Conservation (phyloP, 2,329 filamentous ascomycete species). For the Dactylella cylindrospora region DNA sequence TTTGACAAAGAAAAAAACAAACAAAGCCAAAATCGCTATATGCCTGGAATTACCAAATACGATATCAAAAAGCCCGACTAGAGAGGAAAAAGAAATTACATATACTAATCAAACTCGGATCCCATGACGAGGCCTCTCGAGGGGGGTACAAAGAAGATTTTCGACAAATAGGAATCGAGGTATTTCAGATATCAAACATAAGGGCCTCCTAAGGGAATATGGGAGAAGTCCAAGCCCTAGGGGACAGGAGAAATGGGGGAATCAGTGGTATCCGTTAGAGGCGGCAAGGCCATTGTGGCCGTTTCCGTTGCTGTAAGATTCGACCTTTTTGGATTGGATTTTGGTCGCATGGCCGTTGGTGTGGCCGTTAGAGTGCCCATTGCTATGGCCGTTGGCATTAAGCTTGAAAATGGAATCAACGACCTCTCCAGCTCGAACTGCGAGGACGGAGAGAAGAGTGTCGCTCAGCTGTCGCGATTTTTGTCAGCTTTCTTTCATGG, state of each 20-base stretch:
- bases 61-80: too few species aligned
- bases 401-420: slow-evolving; percentile 68
- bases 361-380: slow-evolving; percentile 17
- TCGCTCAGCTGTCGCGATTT: slow-evolving; percentile 66
- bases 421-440: slow-evolving; percentile 74
- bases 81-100: too few species aligned
- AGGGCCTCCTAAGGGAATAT: slow-evolving; percentile 2
- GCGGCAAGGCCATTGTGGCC: slow-evolving; percentile 21
- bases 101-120: too few species aligned
- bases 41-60: too few species aligned
- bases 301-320: slow-evolving; percentile 25
- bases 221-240: neutral
- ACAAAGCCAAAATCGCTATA: too few species aligned
- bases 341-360: slow-evolving; percentile 22
- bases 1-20: too few species aligned
- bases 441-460: slow-evolving; percentile 75
- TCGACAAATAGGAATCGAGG: slow-evolving; percentile 30
- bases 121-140: too few species aligned
- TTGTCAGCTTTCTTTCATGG: neutral
- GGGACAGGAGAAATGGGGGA: slow-evolving; percentile 2
- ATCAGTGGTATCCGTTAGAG: slow-evolving; percentile 42
- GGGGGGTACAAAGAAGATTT: slow-evolving; percentile 1
- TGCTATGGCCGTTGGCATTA: slow-evolving; percentile 10
- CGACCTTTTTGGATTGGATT: slow-evolving; percentile 23
- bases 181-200: slow-evolving; percentile 30